These are phyloP conservation scores for Amanita phalloides DNA, from an alignment of 768 basidiomycete genomes.

Conservation along the genomic window DNA sequence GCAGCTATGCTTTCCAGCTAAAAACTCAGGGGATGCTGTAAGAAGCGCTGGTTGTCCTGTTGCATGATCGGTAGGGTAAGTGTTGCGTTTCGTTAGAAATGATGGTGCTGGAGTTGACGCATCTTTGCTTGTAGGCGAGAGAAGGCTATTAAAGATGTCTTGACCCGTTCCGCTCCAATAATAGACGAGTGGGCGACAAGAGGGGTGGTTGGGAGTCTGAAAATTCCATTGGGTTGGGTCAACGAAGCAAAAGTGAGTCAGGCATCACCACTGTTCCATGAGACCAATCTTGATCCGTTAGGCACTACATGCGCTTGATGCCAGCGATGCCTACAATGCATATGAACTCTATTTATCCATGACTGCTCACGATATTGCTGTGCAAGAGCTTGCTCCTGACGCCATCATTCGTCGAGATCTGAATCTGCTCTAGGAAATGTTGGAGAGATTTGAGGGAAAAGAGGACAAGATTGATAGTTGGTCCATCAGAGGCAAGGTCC, in stretches of 20 bases:
- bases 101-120: not conserved
- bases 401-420: constrained; percentile 62
- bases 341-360: constrained; percentile 64
- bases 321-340: constrained; percentile 56
- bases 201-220: constrained; percentile 64
- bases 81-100: constrained; percentile 23
- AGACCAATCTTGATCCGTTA: constrained; percentile 15
- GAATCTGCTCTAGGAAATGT: constrained; percentile 56
- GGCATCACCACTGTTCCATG: not conserved
- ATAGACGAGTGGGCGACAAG: constrained; percentile 67
- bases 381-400: constrained; percentile 82
- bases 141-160: constrained; percentile 71
- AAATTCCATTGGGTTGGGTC: constrained; percentile 82
- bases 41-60: constrained; percentile 79
- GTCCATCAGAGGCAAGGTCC: constrained; percentile 77
- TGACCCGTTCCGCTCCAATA: constrained; percentile 55
- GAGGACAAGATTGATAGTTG: constrained; percentile 51
- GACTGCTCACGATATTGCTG: constrained; percentile 80
- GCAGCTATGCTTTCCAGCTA: constrained; percentile 78
- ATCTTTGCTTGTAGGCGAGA: constrained; percentile 45
- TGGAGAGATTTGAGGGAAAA: constrained; percentile 49
- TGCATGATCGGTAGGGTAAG: constrained; percentile 77
- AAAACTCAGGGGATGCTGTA: constrained; percentile 74
- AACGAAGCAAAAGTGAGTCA: constrained; percentile 69
- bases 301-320: constrained; percentile 57